phyloP scores from a whole-genome alignment of 257 asterid genomes.

The Ehretia macrophylla region DNA sequence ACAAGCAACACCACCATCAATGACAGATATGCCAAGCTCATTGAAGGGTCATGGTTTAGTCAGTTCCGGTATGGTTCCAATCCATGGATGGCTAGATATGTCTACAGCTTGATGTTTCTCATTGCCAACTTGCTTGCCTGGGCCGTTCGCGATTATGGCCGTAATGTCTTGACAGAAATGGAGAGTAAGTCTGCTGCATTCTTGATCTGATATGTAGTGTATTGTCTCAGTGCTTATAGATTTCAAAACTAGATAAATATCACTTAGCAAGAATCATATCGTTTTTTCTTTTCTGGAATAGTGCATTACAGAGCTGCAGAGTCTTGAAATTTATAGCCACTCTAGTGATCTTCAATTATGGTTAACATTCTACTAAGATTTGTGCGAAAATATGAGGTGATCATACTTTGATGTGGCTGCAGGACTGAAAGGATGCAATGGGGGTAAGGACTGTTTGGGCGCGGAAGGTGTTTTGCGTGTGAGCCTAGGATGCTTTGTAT shows the following conservation, averaged over 20 bases:
- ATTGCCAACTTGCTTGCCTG: slow-evolving; percentile 44
- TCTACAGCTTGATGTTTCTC: slow-evolving; percentile 41
- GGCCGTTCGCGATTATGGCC: slow-evolving; percentile 56
- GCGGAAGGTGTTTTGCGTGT: slow-evolving; percentile 52
- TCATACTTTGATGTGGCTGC: slow-evolving; percentile 7
- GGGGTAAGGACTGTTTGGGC: slow-evolving; percentile 43
- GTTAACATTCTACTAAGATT: not conserved
- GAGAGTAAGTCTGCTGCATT: slow-evolving; percentile 26
- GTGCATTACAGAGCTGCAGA: not conserved
- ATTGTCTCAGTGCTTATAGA: no score
- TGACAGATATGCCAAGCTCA: slow-evolving; percentile 29
- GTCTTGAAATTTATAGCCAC: not conserved
- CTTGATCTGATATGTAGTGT: not conserved
- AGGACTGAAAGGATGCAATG: slow-evolving; percentile 50
- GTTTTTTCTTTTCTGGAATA: no score
- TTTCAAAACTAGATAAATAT: no score
- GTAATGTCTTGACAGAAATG: slow-evolving; percentile 27
- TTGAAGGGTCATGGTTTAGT: slow-evolving; percentile 41
- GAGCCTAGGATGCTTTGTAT: slow-evolving; percentile 53
- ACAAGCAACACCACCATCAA: slow-evolving; percentile 9
- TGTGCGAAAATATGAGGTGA: not conserved
- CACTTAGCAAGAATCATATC: no score
- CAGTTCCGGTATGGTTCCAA: slow-evolving; percentile 48
- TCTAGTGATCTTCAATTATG: not conserved
- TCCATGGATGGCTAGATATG: slow-evolving; percentile 62